Base-by-base conservation (phyloP, 176 grass and related monocot species). In the Avena insularis region DNA sequence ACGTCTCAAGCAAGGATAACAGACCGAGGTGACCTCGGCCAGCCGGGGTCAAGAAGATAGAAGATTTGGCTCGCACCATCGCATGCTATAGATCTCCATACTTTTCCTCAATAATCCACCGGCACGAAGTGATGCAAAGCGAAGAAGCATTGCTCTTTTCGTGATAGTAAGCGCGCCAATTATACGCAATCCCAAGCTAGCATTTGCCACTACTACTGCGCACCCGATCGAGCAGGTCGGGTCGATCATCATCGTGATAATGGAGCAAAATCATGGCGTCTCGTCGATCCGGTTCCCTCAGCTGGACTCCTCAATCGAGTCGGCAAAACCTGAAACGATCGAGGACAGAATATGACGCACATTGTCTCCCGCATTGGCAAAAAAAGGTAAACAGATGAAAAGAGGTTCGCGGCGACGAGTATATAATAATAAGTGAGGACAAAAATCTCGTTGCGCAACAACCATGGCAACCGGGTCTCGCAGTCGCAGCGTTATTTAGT, bases 391-490 rank as follows among this genome's bases (percentile, higher is more conserved):
- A 25, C 27, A 17, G 25, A 35, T 55, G 0, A 40, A 59, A 19
- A 20, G 49, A 38, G 43, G 31, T 27, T 69, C 65, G 29, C 66
- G 60, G 4, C 43, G 49, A 38, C 33, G 16, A 19, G 55, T 20
- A 12, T 69, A 43, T 43, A 43, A 43, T 43, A 43, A 43, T 6
- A 65, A 21, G 50, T 6, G 13, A 67, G 6, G 40, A 73, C 54
- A 71, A 71, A 51, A 88, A 29, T 0, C 15, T 38, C 4, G 80
- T 2, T 38, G 14, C n/a, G 12, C 58, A 81, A 25, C 58, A 17
- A 55, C 58, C 68, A 40, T 58, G 67, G 53, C 31, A 35, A 12
- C 81, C 2, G 31, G 75, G 77, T 80, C 82, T 89, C 56, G 15
- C 81, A 63, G 47, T 48, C 9, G 47, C 49, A 50, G 17, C 5